These are phyloP conservation scores for Fusarium concolor DNA, from an alignment of 2,329 filamentous ascomycete genomes.

Conservation along the genomic window DNA sequence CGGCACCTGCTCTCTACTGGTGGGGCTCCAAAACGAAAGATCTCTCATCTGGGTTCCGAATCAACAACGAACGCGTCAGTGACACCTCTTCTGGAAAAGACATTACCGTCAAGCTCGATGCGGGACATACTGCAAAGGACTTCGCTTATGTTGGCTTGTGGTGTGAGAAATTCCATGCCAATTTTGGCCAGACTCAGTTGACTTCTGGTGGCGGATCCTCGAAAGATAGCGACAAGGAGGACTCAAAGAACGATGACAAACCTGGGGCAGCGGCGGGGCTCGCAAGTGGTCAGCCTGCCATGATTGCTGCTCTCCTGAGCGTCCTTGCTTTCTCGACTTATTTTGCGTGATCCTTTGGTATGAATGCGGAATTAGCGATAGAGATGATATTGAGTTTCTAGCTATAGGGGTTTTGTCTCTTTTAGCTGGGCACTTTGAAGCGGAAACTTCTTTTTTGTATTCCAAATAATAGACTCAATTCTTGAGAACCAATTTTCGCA, in stretches of 20 bases:
- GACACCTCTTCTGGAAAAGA: not conserved
- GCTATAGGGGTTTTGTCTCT: too few relatives aligned
- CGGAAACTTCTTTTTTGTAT: too few relatives aligned
- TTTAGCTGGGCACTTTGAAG: too few relatives aligned
- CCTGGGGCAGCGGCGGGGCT: not conserved
- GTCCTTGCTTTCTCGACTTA: not conserved
- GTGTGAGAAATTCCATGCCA: not conserved
- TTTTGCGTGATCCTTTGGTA: too few relatives aligned
- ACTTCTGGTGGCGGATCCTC: not conserved
- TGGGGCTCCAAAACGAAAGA: not conserved
- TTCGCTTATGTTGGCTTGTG: not conserved
- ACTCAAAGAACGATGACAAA: not conserved
- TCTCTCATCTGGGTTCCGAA: conserved; percentile 1
- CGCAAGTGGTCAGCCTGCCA: not conserved
- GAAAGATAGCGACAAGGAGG: not conserved
- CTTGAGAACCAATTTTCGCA: too few relatives aligned
- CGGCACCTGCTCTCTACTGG: conserved; percentile 6
- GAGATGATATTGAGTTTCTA: too few relatives aligned
- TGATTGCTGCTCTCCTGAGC: not conserved
- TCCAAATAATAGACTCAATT: too few relatives aligned
- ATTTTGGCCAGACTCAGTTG: not conserved
- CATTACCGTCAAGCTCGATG: not conserved
- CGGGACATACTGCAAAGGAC: not conserved
- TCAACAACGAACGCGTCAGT: not conserved
- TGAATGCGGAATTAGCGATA: too few relatives aligned